A percentile compares a stretch with the other conserved stretches of the same genome.
Evolutionary conservation across 768 basidiomycete genomes (phyloP).

Genomic region (Phlegmacium glaucopus): DNA sequence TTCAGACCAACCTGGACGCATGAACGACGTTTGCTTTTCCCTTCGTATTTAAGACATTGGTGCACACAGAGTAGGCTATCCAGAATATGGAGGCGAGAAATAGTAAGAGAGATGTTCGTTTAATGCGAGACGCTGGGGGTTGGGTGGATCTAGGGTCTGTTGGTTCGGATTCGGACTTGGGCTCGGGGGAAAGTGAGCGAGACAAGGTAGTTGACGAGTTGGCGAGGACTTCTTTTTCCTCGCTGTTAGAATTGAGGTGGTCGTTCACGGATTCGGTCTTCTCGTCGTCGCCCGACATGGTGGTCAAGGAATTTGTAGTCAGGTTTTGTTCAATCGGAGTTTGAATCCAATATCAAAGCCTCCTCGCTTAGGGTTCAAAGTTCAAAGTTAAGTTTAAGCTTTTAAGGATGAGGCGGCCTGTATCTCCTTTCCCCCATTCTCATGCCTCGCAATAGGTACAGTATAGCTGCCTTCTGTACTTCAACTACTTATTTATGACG

Average conservation of each 20-base stretch:
- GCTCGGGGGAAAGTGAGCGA: neutral
- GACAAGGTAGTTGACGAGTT: neutral
- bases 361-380: too few relatives aligned
- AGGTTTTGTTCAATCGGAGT: neutral
- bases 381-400: too few relatives aligned
- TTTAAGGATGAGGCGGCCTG: too few relatives aligned
- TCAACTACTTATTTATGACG: too few relatives aligned
- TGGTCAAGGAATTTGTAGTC: neutral
- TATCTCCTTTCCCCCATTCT: too few relatives aligned
- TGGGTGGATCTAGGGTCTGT: constrained; percentile 33
- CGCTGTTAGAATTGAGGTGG: neutral
- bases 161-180: neutral
- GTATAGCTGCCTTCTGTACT: too few relatives aligned
- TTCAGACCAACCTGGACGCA: constrained; percentile 53
- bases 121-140: constrained; percentile 41
- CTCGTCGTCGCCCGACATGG: neutral
- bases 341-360: too few relatives aligned
- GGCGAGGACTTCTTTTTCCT: neutral
- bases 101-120: constrained; percentile 41
- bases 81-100: constrained; percentile 41
- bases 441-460: too few relatives aligned
- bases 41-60: constrained; percentile 20
- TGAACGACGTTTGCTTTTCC: constrained; percentile 47
- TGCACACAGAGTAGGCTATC: constrained; percentile 36
- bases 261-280: neutral